These are phyloP conservation scores for Orbilia brochopaga DNA, from an alignment of 2,329 filamentous ascomycete genomes.

Conservation along the genomic window DNA sequence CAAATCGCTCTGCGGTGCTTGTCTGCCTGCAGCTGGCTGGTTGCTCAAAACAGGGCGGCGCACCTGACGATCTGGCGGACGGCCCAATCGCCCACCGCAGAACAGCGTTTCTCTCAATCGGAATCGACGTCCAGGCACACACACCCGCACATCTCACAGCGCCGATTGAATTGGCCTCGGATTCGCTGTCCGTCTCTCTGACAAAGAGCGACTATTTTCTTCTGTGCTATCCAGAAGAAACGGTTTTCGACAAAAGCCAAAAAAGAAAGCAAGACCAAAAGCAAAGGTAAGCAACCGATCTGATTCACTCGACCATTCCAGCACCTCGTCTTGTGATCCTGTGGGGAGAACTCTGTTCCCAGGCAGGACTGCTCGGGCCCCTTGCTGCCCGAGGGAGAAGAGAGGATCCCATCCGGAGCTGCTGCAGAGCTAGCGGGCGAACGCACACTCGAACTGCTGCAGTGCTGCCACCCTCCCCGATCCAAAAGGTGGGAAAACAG, in stretches of 20 bases:
- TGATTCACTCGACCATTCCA: not conserved
- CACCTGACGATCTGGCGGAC: slow-evolving; percentile 28
- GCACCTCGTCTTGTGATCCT: not conserved
- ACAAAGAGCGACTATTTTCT: slow-evolving; percentile 4
- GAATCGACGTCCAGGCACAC: slow-evolving; percentile 1
- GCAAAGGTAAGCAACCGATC: not conserved
- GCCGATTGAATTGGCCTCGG: not conserved
- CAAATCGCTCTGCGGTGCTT: not conserved
- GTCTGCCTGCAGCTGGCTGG: no score
- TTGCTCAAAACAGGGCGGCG: slow-evolving; percentile 39
- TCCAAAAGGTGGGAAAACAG: not conserved
- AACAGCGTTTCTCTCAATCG: not conserved
- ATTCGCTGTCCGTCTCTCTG: slow-evolving; percentile 2
- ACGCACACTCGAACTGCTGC: no score
- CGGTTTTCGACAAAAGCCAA: not conserved
- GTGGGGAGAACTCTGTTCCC: not conserved
- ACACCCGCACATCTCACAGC: not conserved
- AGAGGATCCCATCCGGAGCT: slow-evolving; percentile 1
- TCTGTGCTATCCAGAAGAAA: slow-evolving; percentile 6
- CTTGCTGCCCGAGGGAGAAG: slow-evolving; percentile 2
- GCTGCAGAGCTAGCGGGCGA: not conserved
- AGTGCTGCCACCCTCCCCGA: no score
- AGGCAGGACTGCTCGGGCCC: not conserved
- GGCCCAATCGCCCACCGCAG: slow-evolving; percentile 13
- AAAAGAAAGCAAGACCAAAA: not conserved